A percentile compares a stretch with the other conserved stretches of the same genome.
Conservation (phyloP, 2,329 filamentous ascomycete genomes). For the Stachybotrys chlorohalonatus region DNA sequence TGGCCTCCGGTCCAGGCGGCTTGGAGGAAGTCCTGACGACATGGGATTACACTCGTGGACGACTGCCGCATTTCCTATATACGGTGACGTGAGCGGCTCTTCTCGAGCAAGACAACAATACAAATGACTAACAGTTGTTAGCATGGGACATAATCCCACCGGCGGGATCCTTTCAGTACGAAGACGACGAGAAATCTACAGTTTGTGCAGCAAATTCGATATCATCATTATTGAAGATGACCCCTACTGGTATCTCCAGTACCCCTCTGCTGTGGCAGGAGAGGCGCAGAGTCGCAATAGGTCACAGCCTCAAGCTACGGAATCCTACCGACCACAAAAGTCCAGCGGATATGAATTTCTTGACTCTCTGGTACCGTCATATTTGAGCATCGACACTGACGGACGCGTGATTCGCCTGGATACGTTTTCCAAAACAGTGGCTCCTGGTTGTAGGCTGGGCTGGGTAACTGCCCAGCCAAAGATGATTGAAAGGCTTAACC, state of each 20-base stretch:
- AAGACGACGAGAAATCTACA: conserved; percentile 71
- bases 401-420: conserved; percentile 85
- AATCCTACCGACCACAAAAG: conserved; percentile 20
- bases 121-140: conserved; percentile 1
- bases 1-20: conserved; percentile 62
- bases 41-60: conserved; percentile 70
- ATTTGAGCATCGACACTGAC: conserved; percentile 70
- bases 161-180: conserved; percentile 64
- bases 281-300: conserved; percentile 39
- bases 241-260: conserved; percentile 94
- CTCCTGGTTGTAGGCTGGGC: conserved; percentile 80
- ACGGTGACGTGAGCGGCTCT: conserved; percentile 65
- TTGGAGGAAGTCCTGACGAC: conserved; percentile 70
- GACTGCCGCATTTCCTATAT: conserved; percentile 76
- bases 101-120: not conserved
- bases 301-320: conserved; percentile 19
- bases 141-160: conserved; percentile 74
- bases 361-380: conserved; percentile 76
- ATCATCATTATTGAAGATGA: conserved; percentile 91
- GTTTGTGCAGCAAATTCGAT: conserved; percentile 73
- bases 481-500: conserved; percentile 60
- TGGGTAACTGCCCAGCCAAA: conserved; percentile 83
- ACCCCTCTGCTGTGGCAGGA: conserved; percentile 54
- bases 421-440: conserved; percentile 89
- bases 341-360: conserved; percentile 65